phyloP scores from a whole-genome alignment of 306 rosid genomes.

The Vigna angularis region DNA sequence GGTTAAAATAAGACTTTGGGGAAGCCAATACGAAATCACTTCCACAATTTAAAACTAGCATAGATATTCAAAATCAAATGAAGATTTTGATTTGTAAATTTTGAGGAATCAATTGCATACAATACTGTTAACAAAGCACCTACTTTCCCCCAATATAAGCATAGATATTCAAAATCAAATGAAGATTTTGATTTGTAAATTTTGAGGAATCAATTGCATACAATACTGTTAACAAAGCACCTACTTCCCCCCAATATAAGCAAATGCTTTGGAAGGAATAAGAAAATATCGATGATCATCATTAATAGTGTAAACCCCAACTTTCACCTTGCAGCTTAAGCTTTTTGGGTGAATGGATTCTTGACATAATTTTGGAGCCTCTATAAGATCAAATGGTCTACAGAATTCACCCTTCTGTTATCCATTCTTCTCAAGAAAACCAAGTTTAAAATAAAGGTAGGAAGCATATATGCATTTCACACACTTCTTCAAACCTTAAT shows the following conservation, averaged over 20 bases:
- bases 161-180: neutral
- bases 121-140: conserved; percentile 1
- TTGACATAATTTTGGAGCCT: neutral
- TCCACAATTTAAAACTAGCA: conserved; percentile 10
- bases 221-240: conserved; percentile 1
- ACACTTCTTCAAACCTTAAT: neutral
- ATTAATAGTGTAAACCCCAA: neutral
- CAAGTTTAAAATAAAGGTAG: neutral
- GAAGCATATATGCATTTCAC: neutral
- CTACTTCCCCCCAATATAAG: neutral
- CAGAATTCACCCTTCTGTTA: neutral
- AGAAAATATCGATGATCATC: conserved; percentile 4
- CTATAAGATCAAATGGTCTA: neutral
- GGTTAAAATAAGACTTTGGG: no score
- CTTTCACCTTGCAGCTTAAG: conserved; percentile 11
- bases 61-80: conserved; percentile 20
- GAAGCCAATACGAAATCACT: no score
- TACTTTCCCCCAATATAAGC: neutral
- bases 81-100: conserved; percentile 35
- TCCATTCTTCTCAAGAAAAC: conserved; percentile 1
- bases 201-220: neutral
- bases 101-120: neutral
- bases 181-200: conserved; percentile 36
- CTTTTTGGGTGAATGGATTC: neutral
- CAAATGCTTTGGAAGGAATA: neutral